Conservation (phyloP, 208 protist genomes). For the Acanthamoeba healyi region DNA sequence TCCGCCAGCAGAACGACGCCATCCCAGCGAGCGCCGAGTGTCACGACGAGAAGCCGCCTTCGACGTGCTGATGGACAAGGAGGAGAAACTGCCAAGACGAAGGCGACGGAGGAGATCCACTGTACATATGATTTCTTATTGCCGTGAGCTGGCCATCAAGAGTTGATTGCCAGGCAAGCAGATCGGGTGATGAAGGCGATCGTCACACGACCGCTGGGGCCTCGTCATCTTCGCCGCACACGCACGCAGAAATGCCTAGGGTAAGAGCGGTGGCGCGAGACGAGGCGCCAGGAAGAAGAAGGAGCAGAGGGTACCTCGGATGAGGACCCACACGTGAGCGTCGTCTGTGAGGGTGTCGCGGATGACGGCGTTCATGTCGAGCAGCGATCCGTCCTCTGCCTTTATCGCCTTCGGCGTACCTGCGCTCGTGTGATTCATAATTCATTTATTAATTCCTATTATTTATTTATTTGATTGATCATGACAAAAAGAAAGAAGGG, state of each 20-base stretch:
- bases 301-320: background rate
- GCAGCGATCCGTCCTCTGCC: background rate
- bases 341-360: background rate
- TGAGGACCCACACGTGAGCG: conserved; percentile 52
- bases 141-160: background rate
- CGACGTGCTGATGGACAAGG: no score
- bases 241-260: no score
- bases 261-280: no score
- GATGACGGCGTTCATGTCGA: conserved; percentile 31
- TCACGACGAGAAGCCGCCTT: no score
- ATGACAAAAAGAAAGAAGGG: background rate
- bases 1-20: background rate
- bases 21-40: background rate
- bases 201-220: background rate
- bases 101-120: background rate
- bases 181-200: background rate
- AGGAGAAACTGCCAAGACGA: no score
- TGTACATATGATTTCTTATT: background rate
- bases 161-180: background rate
- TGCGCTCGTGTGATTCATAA: background rate
- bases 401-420: conserved; percentile 26
- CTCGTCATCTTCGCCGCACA: background rate
- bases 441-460: background rate
- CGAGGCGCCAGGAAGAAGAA: background rate
- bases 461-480: background rate